Evolutionary conservation across 2,329 filamentous ascomycete species (phyloP), one percentile per base, ranked within the genome.

Genomic region (Cryphonectria naterciae): DNA sequence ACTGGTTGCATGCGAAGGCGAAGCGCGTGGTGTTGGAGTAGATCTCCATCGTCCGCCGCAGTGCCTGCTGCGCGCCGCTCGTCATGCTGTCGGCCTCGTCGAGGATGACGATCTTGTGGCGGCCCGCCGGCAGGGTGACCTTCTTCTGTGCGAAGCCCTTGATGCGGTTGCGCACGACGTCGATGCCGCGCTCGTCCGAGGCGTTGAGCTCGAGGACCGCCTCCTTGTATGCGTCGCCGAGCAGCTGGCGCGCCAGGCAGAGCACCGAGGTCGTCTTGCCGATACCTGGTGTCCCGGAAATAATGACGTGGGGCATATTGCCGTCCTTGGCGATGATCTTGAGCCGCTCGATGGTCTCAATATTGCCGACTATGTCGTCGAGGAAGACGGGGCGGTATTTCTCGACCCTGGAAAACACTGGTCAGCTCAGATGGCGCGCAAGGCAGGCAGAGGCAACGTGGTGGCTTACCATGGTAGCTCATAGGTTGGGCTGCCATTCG

Each of bases 41-140:
- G 67, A 98, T 99, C 81, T 99, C 96, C 96, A 99, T 99, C 0
- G 96, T 99, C 73, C 96, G 88, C 75, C 96, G 89, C 49, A 99
- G 87, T 28, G 96, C 96, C 82, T 98, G 96, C 80, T 99, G 96
- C 2, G 96, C 96, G 68, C 96, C 96, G 35, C 93, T 93, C 0
- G 96, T 99, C 96, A 99, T 99, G 80, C 92, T 95, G 86, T 99
- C 96, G 71, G 96, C 96, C 84, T 99, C 96, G 81, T 99, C 96
- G 70, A 99, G 90, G 75, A 99, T 98, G 65, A 99, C 94, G 65
- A 99, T 86, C 85, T 99, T 99, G 81, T 99, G 96, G 68, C 95
- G 89, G 11, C 96, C 96, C 0, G 91, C 85, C 0, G 96, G 94
- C 17, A 99, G 86, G 1, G 96, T 99, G 76, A 99, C 96, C 83